Evolutionary conservation across 805 yeast genomes (phyloP).

Genomic region (Candida odintsovae): DNA sequence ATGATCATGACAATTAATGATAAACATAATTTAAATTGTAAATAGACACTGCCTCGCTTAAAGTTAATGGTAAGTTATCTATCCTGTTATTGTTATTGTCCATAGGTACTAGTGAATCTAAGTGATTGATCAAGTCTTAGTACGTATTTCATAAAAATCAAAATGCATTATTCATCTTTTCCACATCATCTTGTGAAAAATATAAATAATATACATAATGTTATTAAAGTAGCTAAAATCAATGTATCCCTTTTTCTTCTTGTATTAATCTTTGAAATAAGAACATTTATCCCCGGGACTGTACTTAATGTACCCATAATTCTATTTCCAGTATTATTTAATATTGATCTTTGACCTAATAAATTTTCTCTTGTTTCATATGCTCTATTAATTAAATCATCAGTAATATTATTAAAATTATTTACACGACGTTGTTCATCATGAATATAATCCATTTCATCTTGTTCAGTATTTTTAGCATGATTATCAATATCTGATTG

Average conservation of each 20-base stretch:
- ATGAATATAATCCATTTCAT: constrained; percentile 67
- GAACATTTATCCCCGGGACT: constrained; percentile 77
- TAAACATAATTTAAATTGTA: too few species aligned
- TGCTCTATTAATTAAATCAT: constrained; percentile 76
- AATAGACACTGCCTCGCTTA: too few species aligned
- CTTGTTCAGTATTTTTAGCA: constrained; percentile 34
- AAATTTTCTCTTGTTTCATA: constrained; percentile 86
- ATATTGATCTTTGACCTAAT: constrained; percentile 57
- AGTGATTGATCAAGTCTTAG: too few species aligned
- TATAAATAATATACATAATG: constrained; percentile 64
- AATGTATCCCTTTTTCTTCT: constrained; percentile 84
- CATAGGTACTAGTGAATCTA: too few species aligned
- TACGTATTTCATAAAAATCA: neutral
- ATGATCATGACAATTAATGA: too few species aligned
- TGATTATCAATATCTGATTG: constrained; percentile 74
- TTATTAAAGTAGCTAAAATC: constrained; percentile 70
- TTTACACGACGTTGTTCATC: constrained; percentile 74
- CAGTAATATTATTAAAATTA: constrained; percentile 68
- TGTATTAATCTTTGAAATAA: constrained; percentile 77
- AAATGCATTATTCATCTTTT: too few species aligned
- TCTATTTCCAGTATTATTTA: constrained; percentile 59
- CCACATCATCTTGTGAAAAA: constrained; percentile 42
- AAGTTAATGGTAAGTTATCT: too few species aligned
- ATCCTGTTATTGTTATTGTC: too few species aligned
- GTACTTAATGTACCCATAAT: constrained; percentile 55